These are phyloP conservation scores for Endocladia muricata DNA, from an alignment of 31 red algal species.

Conservation along the genomic window DNA sequence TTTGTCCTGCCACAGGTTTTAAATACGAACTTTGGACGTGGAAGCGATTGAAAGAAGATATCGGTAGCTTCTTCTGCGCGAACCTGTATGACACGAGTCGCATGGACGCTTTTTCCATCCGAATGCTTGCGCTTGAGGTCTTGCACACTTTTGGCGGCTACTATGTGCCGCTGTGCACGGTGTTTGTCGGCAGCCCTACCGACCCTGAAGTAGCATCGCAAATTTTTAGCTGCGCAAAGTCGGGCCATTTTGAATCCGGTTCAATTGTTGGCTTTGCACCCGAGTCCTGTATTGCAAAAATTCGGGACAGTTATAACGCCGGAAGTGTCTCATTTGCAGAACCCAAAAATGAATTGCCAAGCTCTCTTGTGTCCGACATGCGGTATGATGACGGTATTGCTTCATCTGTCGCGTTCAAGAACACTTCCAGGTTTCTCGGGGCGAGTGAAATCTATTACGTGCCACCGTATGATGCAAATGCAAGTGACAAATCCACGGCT, in stretches of 20 bases:
- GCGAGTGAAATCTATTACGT: constrained; percentile 41
- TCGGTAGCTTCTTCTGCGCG: constrained; percentile 46
- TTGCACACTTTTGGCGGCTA: constrained; percentile 58
- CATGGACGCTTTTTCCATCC: constrained; percentile 38
- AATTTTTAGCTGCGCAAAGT: constrained; percentile 9
- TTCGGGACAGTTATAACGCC: constrained; percentile 31
- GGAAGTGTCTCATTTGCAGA: constrained; percentile 20
- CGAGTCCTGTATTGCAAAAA: constrained; percentile 13
- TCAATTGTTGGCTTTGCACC: constrained; percentile 28
- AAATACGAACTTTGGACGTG: constrained; percentile 55
- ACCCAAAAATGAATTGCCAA: not conserved
- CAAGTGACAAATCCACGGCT: not conserved
- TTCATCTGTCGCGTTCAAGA: constrained; percentile 30
- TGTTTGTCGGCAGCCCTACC: constrained; percentile 17
- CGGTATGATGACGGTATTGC: constrained; percentile 30
- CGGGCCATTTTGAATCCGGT: constrained; percentile 5
- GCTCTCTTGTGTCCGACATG: constrained; percentile 33
- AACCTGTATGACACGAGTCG: constrained; percentile 49
- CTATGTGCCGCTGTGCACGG: constrained; percentile 45
- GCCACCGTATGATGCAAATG: not conserved
- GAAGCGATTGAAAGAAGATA: constrained; percentile 28
- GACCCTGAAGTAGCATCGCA: constrained; percentile 24
- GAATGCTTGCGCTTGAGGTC: constrained; percentile 59
- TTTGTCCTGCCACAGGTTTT: constrained; percentile 38
- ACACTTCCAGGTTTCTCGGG: constrained; percentile 54